A percentile compares a stretch with the other conserved stretches of the same genome.
Conservation (phyloP, 768 basidiomycete genomes). For the Mycena filopes region DNA sequence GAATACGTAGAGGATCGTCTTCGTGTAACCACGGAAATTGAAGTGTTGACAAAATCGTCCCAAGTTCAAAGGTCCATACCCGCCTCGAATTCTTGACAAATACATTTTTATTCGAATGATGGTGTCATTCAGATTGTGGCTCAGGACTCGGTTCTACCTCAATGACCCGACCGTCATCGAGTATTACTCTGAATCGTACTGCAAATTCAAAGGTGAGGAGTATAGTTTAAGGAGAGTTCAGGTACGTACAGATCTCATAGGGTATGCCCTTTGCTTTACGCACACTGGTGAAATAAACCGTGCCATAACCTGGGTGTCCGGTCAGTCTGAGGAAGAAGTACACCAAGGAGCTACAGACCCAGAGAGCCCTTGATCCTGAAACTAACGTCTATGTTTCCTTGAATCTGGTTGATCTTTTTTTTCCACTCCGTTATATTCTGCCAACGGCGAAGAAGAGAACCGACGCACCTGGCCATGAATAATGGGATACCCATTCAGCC, state of each 20-base stretch:
- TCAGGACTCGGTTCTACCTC: slow-evolving; percentile 23
- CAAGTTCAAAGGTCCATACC: too few species aligned
- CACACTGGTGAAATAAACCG: slow-evolving; percentile 86
- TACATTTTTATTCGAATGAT: slow-evolving; percentile 8
- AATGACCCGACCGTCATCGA: slow-evolving; percentile 66
- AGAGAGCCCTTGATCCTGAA: slow-evolving; percentile 80
- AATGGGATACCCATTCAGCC: slow-evolving; percentile 80
- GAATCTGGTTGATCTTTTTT: slow-evolving; percentile 74
- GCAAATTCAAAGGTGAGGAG: background rate
- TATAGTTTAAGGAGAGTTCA: slow-evolving; percentile 10
- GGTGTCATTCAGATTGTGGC: background rate
- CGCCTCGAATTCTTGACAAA: background rate
- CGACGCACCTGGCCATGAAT: slow-evolving; percentile 72
- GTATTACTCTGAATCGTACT: slow-evolving; percentile 78
- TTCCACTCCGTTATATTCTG: background rate
- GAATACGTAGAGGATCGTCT: too few species aligned
- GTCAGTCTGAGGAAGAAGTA: background rate
- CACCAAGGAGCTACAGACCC: slow-evolving; percentile 51
- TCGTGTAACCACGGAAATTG: too few species aligned
- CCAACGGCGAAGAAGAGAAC: background rate
- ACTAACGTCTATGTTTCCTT: slow-evolving; percentile 82
- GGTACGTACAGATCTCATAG: slow-evolving; percentile 72
- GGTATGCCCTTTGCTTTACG: slow-evolving; percentile 77
- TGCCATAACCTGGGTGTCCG: slow-evolving; percentile 66
- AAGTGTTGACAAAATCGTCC: too few species aligned